Evolutionary conservation across 208 protist genomes (phyloP).

Genomic region (Leishmania guyanensis): DNA sequence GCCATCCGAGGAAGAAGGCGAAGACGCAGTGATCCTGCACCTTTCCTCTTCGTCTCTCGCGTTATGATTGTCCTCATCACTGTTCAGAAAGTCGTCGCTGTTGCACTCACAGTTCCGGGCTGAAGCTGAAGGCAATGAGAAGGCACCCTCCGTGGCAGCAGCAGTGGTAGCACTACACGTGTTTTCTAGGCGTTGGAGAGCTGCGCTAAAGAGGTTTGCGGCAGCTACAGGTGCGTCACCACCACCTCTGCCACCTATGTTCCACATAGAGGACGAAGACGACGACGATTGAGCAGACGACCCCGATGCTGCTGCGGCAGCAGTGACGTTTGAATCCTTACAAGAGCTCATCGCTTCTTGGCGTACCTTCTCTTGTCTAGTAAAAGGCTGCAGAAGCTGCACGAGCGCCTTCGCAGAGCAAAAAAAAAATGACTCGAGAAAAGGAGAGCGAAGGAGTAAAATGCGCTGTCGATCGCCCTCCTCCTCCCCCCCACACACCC

Average conservation of each 20-base stretch:
- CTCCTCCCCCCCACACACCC: not conserved
- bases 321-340: not conserved
- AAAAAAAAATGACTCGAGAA: not conserved
- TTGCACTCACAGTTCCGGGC: conserved; percentile 28
- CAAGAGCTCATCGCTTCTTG: not conserved
- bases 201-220: conserved; percentile 8
- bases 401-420: not conserved
- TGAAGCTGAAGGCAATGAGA: not conserved
- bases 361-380: not conserved
- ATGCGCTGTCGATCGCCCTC: not conserved
- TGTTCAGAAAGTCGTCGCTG: conserved; percentile 24
- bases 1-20: conserved; percentile 32
- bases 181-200: conserved; percentile 5
- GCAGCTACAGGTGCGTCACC: not conserved
- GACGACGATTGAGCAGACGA: not conserved
- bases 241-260: not conserved
- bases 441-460: not conserved
- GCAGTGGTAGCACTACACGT: not conserved
- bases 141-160: not conserved
- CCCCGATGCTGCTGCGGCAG: not conserved
- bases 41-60: not conserved
- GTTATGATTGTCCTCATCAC: conserved; percentile 11
- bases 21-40: conserved; percentile 11
- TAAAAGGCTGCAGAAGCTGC: not conserved
- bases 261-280: conserved; percentile 2